These are phyloP conservation scores for Glonium stellatum DNA, from an alignment of 495 filamentous ascomycete species.

Conservation along the genomic window DNA sequence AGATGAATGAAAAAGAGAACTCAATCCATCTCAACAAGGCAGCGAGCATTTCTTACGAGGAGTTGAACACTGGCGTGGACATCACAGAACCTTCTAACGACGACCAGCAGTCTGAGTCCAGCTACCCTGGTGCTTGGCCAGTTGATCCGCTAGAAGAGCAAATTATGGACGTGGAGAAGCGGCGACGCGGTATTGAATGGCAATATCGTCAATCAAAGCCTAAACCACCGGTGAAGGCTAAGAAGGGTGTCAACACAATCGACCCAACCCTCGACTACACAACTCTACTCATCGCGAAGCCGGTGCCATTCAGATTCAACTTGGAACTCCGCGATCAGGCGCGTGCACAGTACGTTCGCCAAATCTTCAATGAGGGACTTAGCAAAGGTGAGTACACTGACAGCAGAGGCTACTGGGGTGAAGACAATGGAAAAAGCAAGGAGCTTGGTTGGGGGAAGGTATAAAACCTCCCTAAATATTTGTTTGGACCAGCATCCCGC, in stretches of 20 bases:
- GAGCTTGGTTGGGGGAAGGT: constrained; percentile 33
- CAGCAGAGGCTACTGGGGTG: constrained; percentile 27
- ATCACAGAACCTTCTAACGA: constrained; percentile 2
- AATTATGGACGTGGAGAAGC: constrained; percentile 12
- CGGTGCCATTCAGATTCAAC: constrained; percentile 32
- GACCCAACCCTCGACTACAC: constrained; percentile 34
- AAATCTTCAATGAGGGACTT: constrained; percentile 18
- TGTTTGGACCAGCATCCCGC: neutral
- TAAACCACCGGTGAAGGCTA: neutral
- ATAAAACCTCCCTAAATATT: constrained; percentile 5
- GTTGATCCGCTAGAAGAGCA: neutral
- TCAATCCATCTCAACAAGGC: constrained; percentile 16
- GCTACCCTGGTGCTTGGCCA: constrained; percentile 18
- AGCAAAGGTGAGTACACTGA: constrained; percentile 26
- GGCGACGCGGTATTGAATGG: constrained; percentile 32
- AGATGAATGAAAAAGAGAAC: constrained; percentile 4
- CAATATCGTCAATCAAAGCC: constrained; percentile 35
- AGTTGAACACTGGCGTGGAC: constrained; percentile 29
- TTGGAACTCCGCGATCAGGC: constrained; percentile 19
- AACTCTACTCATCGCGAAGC: constrained; percentile 34
- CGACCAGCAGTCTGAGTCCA: constrained; percentile 6
- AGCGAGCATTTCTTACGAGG: constrained; percentile 24
- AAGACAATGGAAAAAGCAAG: constrained; percentile 19
- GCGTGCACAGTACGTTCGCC: constrained; percentile 23
- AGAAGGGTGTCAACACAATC: constrained; percentile 2